Base-by-base conservation (phyloP, 495 filamentous ascomycete species). In the Trichoderma virens region DNA sequence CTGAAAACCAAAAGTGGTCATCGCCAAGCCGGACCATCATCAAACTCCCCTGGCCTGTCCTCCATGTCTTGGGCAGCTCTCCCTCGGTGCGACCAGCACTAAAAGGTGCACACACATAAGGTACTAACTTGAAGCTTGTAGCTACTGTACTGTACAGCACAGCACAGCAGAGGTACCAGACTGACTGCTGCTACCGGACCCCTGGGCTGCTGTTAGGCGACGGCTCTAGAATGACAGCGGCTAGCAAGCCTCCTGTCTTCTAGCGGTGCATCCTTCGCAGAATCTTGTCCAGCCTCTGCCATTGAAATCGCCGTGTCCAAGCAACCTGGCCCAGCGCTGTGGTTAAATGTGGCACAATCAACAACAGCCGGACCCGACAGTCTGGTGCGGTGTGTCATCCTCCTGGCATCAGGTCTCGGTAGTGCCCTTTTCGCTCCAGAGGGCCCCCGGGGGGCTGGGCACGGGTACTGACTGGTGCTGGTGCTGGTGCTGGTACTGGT, bases 311-410 rank as follows among this genome's bases (percentile, higher is more conserved):
- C n/a, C n/a, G n/a, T n/a, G n/a, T n/a, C n/a, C n/a, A n/a, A n/a
- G n/a, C n/a, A n/a, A n/a, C n/a, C 7, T 14, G 3, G 20, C 20
- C 23, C 18, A 7, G 6, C 18, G 4, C 5, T 43, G 2, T 3
- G 20, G 25, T 5, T 7, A 51, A 27, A 25, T 8, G 20, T 51
- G 20, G 20, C 20, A 27, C 23, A 56, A 8, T 27, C 25, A 23
- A 23, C 51, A 56, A 56, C 51, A 56, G 51, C 51, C 51, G 51
- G 51, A 56, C 51, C 51, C 51, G 51, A 56, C 51, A 56, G 51
- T 56, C 13, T 56, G 51, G 51, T 56, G 51, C 51, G 51, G 51
- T 56, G 51, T 56, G 51, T 56, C 51, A 56, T 56, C 51, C 51
- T 56, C 11, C 51, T 30, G 25, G 47, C 47, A 1, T 13, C 9